Base-by-base conservation (phyloP, 2,329 filamentous ascomycete species). In the Stromatinia cepivora region DNA sequence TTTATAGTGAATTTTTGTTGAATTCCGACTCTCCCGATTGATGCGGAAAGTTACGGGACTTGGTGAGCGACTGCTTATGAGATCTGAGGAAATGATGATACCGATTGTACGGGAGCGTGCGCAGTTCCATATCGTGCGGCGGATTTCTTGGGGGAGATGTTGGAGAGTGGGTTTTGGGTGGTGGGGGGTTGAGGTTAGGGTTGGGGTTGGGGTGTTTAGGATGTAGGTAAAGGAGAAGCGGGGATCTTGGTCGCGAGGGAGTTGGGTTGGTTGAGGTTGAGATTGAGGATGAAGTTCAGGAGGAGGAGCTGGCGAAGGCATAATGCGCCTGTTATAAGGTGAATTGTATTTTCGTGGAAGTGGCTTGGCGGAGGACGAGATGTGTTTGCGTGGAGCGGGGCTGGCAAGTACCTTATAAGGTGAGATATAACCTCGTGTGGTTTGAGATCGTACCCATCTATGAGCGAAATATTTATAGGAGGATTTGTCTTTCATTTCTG, bases 391-490 rank as follows among this genome's bases (percentile, higher is more conserved):
- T 13, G 20, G 20, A 8, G 10, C 6, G 8, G 56, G 25, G 1
- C n/a, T 5, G 17, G 2, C 5, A 3, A 17, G 15, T n/a, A 2
- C 10, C 2, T n/a, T 10, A 46, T 63, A 63, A 13, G 45, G 59
- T 25, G 59, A 63, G 2, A 25, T 25, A 7, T 63, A 36, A 2
- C 17, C 22, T 4, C 59, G 59, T 10, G 42, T 36, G 5, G 45
- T 36, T 25, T 63, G 45, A 7, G 31, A 63, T 20, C 45, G 59
- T n/a, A 61, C 58, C 58, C 58, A 61, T 46, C 31, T 61, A 9
- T 34, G 58, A 2, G 42, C 39, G 25, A 61, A 46, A 15, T 46
- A 61, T 22, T 61, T 46, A 7, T 31, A 28, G 28, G 31, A 48
- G 1, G 3, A 22, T 25, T 36, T 36, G 3, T 63, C 59, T 20